Conservation (phyloP, 495 filamentous ascomycete genomes). For the Penicillium odoratum region DNA sequence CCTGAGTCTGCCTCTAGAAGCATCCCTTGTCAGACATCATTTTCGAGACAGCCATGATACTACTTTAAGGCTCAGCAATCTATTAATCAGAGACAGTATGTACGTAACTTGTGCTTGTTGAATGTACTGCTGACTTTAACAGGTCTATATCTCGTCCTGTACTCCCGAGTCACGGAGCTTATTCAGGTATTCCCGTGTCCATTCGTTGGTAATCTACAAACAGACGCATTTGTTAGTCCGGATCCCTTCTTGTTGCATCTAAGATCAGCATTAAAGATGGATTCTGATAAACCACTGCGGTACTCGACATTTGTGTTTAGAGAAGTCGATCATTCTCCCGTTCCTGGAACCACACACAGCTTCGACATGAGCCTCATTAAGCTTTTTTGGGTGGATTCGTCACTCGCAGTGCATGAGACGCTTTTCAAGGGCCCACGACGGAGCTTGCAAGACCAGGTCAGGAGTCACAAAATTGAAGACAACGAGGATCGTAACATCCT, state of each 20-base stretch:
- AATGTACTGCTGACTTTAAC: conserved; percentile 11
- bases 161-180: conserved; percentile 43
- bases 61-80: conserved; percentile 38
- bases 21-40: conserved; percentile 45
- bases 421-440: conserved; percentile 23
- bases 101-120: background rate
- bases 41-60: conserved; percentile 47
- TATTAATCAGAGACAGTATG: conserved; percentile 35
- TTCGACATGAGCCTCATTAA: conserved; percentile 34
- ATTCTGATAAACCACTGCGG: conserved; percentile 6
- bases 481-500: conserved; percentile 18
- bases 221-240: conserved; percentile 22
- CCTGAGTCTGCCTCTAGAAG: conserved; percentile 17
- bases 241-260: conserved; percentile 46
- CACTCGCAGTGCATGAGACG: conserved; percentile 38
- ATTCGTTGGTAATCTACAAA: conserved; percentile 14
- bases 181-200: conserved; percentile 40
- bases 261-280: conserved; percentile 17
- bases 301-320: conserved; percentile 39
- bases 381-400: conserved; percentile 37
- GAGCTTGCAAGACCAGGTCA: background rate
- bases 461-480: conserved; percentile 11
- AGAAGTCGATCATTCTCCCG: conserved; percentile 31
- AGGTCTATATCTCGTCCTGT: conserved; percentile 41
- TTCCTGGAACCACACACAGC: conserved; percentile 17